phyloP scores from a whole-genome alignment of 1,284 basidiomycete genomes.

The Melampsora occidentalis region DNA sequence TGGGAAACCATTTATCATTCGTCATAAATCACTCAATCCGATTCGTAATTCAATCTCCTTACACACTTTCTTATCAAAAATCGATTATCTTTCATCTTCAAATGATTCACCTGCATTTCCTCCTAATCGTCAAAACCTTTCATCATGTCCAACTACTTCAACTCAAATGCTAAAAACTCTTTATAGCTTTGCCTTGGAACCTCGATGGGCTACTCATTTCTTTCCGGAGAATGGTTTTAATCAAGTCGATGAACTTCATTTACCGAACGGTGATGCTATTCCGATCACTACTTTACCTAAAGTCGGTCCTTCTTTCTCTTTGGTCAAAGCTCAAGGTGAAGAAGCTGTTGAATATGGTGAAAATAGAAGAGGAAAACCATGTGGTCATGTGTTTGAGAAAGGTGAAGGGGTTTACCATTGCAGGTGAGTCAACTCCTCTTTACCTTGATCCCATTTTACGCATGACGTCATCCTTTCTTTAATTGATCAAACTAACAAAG shows the following conservation, averaged over 20 bases:
- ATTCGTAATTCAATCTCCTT: conserved; percentile 19
- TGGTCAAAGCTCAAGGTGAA: conserved; percentile 29
- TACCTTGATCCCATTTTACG: neutral
- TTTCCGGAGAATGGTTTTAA: conserved; percentile 30
- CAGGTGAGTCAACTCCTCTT: conserved; percentile 22
- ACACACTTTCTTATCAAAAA: conserved; percentile 34
- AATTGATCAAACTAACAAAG: neutral
- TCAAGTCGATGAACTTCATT: neutral
- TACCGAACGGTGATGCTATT: neutral
- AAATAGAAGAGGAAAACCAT: conserved; percentile 41
- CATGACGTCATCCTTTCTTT: conserved; percentile 9
- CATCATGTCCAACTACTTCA: conserved; percentile 18
- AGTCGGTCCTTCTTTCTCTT: conserved; percentile 24
- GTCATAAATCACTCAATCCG: conserved; percentile 4
- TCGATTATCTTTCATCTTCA: conserved; percentile 37
- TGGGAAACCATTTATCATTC: conserved; percentile 1
- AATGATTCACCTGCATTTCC: conserved; percentile 25
- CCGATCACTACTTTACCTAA: conserved; percentile 23
- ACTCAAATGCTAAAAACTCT: conserved; percentile 21
- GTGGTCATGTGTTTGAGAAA: conserved; percentile 53
- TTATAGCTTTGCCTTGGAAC: conserved; percentile 32
- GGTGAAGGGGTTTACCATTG: conserved; percentile 54
- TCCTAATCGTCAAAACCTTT: conserved; percentile 19
- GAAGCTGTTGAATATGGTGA: conserved; percentile 32
- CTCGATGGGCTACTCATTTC: conserved; percentile 37